Conservation (phyloP, 805 yeast genomes). For the Yarrowia keelungensis region DNA sequence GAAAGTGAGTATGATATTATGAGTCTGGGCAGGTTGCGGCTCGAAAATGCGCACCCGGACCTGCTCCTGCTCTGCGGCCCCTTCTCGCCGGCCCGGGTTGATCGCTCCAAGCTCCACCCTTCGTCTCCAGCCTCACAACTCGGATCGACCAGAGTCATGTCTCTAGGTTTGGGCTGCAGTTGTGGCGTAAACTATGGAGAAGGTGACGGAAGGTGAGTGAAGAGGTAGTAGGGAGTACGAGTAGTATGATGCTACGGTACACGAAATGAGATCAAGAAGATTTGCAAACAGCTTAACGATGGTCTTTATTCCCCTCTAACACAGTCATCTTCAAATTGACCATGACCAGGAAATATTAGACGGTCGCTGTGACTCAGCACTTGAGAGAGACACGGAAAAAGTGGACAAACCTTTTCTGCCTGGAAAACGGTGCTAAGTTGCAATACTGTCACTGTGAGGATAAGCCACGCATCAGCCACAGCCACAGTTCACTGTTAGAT, state of each 20-base stretch:
- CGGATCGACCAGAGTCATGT: slow-evolving; percentile 33
- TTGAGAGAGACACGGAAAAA: background rate
- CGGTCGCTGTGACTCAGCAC: slow-evolving; percentile 1
- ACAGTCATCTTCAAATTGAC: background rate
- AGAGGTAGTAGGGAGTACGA: no score
- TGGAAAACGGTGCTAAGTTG: background rate
- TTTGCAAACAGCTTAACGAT: no score
- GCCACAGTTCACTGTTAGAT: slow-evolving; percentile 9
- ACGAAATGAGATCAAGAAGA: no score
- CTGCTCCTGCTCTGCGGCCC: background rate
- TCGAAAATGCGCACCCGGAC: no score
- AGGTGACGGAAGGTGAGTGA: background rate
- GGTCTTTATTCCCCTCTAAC: background rate
- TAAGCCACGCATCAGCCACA: slow-evolving; percentile 29
- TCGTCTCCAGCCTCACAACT: slow-evolving; percentile 5
- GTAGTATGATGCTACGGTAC: no score
- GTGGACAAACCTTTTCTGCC: slow-evolving; percentile 19
- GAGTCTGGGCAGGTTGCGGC: no score
- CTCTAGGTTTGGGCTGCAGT: slow-evolving; percentile 4
- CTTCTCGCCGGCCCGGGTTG: no score
- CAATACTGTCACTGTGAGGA: background rate
- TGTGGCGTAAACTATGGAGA: slow-evolving; percentile 5
- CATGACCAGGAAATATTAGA: background rate
- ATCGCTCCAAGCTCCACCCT: no score
- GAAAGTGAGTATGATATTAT: slow-evolving; percentile 1